These are phyloP conservation scores for Aspergillus pseudoglaucus DNA, from an alignment of 2,329 filamentous ascomycete species.

Conservation along the genomic window DNA sequence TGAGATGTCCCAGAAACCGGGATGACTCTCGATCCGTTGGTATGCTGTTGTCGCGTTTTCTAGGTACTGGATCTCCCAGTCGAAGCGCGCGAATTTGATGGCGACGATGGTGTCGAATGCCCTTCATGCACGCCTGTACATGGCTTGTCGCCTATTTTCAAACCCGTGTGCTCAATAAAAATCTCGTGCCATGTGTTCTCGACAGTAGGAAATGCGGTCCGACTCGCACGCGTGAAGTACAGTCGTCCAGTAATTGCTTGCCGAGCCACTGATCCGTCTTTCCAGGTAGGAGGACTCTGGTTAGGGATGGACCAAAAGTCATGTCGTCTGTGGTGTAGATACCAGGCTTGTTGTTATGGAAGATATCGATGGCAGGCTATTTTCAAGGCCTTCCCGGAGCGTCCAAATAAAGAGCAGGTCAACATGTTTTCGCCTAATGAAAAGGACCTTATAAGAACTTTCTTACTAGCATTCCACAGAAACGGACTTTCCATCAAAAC, in stretches of 20 bases:
- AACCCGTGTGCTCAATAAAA: conserved; percentile 15
- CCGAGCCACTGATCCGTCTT: conserved; percentile 19
- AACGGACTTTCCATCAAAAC: neutral
- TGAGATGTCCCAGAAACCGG: conserved; percentile 34
- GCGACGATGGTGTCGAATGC: conserved; percentile 16
- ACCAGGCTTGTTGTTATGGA: conserved; percentile 18
- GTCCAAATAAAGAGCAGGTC: too few species aligned
- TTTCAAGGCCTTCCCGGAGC: too few species aligned
- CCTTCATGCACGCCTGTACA: conserved; percentile 20
- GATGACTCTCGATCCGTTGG: conserved; percentile 29
- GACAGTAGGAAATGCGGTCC: conserved; percentile 15
- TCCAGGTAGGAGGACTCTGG: conserved; percentile 20
- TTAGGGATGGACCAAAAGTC: conserved; percentile 23
- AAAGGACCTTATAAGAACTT: too few species aligned
- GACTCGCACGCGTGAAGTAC: conserved; percentile 12
- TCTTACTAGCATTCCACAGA: neutral
- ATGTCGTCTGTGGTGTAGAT: conserved; percentile 21
- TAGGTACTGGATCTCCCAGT: conserved; percentile 31
- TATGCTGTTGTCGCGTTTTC: conserved; percentile 35
- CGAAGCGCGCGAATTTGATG: conserved; percentile 35
- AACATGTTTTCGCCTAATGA: too few species aligned
- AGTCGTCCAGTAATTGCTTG: conserved; percentile 10
- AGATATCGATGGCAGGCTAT: too few species aligned
- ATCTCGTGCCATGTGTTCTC: conserved; percentile 18
- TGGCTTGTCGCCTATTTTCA: conserved; percentile 15